Conservation (phyloP, 1,139 yeast species). For the Yarrowia galli region DNA sequence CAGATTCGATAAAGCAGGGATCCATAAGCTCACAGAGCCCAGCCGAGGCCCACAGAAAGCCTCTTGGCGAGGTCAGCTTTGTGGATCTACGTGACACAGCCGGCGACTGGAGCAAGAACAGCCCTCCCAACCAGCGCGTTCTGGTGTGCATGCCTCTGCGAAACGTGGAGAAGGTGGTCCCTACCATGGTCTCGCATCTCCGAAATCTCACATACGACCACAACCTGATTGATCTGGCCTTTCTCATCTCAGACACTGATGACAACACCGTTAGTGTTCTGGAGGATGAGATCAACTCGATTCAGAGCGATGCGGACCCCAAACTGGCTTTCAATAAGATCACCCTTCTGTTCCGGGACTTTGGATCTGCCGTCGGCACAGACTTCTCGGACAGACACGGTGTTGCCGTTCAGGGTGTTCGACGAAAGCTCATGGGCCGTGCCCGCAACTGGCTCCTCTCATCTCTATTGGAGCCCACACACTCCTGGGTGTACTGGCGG, state of each 20-base stretch:
- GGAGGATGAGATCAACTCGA: slow-evolving; percentile 64
- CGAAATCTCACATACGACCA: slow-evolving; percentile 70
- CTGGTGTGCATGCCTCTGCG: slow-evolving; percentile 70
- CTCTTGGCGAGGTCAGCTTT: slow-evolving; percentile 49
- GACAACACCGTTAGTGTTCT: slow-evolving; percentile 68
- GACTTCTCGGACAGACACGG: slow-evolving; percentile 85
- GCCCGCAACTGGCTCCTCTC: slow-evolving; percentile 75
- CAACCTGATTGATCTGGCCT: slow-evolving; percentile 66
- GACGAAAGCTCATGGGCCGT: slow-evolving; percentile 74
- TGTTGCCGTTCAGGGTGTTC: slow-evolving; percentile 72
- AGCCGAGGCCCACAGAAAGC: slow-evolving; percentile 28
- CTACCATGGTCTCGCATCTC: slow-evolving; percentile 68
- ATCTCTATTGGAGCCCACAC: slow-evolving; percentile 68
- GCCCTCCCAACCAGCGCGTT: slow-evolving; percentile 53
- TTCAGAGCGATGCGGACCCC: slow-evolving; percentile 60
- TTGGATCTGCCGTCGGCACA: slow-evolving; percentile 73
- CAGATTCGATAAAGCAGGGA: slow-evolving; percentile 33
- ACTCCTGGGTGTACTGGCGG: slow-evolving; percentile 79
- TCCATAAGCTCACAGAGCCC: slow-evolving; percentile 25
- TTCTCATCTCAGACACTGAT: slow-evolving; percentile 67
- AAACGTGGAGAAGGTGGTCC: slow-evolving; percentile 70
- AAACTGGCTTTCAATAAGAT: slow-evolving; percentile 48
- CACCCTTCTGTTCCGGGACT: slow-evolving; percentile 65
- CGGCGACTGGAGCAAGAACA: slow-evolving; percentile 63
- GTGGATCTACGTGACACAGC: slow-evolving; percentile 56